Percentiles rank a stretch among this genome's conserved stretches.
phyloP scores from a whole-genome alignment of 257 asterid genomes.

The Verbascum thapsus region DNA sequence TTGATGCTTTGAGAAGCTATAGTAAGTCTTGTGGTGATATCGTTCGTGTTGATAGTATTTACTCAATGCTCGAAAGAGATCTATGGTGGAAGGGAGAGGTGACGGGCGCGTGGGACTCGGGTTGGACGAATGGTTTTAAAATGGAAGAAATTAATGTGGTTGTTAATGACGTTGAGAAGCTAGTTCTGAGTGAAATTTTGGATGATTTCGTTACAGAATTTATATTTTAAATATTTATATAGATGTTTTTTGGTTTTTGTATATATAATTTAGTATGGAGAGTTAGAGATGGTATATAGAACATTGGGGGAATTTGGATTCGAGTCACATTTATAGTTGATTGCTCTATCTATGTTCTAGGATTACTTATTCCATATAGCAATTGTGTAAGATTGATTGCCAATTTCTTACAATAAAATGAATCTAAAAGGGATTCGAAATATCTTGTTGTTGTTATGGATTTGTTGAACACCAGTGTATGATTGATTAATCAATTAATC shows the following conservation, averaged over 20 bases:
- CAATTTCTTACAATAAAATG: no score
- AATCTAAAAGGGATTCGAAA: no score
- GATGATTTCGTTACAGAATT: constrained; percentile 39
- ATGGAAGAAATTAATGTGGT: constrained; percentile 40
- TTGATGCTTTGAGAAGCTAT: constrained; percentile 40
- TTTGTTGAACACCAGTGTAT: no score
- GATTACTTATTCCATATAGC: no score
- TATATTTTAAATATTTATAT: constrained; percentile 7
- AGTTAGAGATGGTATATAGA: no score
- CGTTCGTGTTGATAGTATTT: constrained; percentile 32
- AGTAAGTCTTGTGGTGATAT: constrained; percentile 24
- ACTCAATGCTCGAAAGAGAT: constrained; percentile 45
- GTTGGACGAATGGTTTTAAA: constrained; percentile 41
- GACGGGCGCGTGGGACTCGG: constrained; percentile 42
- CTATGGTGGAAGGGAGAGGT: constrained; percentile 38
- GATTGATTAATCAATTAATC: no score
- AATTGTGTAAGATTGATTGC: no score
- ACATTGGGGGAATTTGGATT: no score
- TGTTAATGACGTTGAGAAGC: constrained; percentile 44
- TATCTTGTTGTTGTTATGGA: no score
- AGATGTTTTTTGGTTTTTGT: constrained; percentile 6
- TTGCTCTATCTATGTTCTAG: no score
- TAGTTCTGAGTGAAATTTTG: constrained; percentile 42
- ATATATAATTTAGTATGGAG: constrained; percentile 2
- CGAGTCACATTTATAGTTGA: no score